Conservation (phyloP, 345 rosid genomes). For the Arabis alpina region DNA sequence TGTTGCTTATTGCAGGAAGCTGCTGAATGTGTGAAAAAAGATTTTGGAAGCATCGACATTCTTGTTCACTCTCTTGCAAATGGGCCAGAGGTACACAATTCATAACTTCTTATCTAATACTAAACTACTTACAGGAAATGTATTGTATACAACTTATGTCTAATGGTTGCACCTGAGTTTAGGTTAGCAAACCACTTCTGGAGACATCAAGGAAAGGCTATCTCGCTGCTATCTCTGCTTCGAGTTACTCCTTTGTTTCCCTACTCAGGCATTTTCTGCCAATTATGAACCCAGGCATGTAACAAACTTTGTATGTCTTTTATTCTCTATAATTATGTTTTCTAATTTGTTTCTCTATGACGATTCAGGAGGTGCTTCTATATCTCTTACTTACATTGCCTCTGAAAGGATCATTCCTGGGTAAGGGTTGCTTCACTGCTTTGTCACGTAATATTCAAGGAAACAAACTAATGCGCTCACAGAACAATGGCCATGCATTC, state of each 20-base stretch:
- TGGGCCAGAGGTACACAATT: conserved; percentile 79
- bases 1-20: conserved; percentile 64
- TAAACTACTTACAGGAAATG: not conserved
- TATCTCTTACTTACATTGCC: conserved; percentile 94
- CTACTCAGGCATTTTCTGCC: conserved; percentile 86
- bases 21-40: conserved; percentile 81
- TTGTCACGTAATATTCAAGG: not conserved
- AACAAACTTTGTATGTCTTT: not conserved
- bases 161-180: conserved; percentile 26
- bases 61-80: conserved; percentile 97
- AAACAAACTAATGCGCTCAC: not conserved
- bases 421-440: conserved; percentile 44
- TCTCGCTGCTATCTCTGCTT: conserved; percentile 91
- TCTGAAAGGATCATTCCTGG: conserved; percentile 96
- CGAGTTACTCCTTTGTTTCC: conserved; percentile 93
- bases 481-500: conserved; percentile 1
- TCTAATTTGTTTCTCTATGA: conserved; percentile 23
- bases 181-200: conserved; percentile 91
- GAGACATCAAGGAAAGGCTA: conserved; percentile 96
- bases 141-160: not conserved
- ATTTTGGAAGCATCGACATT: conserved; percentile 90
- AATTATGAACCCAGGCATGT: conserved; percentile 90
- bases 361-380: conserved; percentile 85
- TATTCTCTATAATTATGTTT: not conserved
- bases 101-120: not conserved